A percentile compares a stretch with the other conserved stretches of the same genome.
Evolutionary conservation across 1,284 basidiomycete genomes (phyloP).

Genomic region (Papiliotrema fonsecae): DNA sequence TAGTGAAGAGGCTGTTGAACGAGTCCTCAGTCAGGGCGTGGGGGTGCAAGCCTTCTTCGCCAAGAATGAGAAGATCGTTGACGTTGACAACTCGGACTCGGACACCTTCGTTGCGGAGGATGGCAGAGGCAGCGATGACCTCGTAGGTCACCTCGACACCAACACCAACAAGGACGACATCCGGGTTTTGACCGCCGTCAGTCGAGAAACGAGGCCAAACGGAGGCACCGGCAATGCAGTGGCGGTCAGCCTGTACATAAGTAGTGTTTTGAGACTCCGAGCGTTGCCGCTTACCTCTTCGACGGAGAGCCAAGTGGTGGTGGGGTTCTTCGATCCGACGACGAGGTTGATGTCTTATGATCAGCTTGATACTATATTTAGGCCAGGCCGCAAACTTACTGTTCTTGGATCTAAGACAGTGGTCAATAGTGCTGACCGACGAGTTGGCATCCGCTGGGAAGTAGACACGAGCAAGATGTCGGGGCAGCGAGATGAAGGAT

Average conservation of each 20-base stretch:
- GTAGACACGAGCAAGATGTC: slow-evolving; percentile 71
- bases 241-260: slow-evolving; percentile 48
- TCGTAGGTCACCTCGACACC: slow-evolving; percentile 52
- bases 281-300: slow-evolving; percentile 34
- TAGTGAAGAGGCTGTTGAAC: slow-evolving; percentile 67
- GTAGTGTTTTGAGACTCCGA: neutral
- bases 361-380: slow-evolving; percentile 6
- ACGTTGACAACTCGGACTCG: slow-evolving; percentile 76
- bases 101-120: slow-evolving; percentile 61
- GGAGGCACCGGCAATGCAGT: slow-evolving; percentile 66
- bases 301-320: slow-evolving; percentile 11
- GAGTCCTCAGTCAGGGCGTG: slow-evolving; percentile 64
- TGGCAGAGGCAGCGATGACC: slow-evolving; percentile 60
- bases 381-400: slow-evolving; percentile 48
- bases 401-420: slow-evolving; percentile 75
- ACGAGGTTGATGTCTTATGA: slow-evolving; percentile 51
- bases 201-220: slow-evolving; percentile 51
- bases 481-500: slow-evolving; percentile 70
- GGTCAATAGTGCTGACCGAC: slow-evolving; percentile 67
- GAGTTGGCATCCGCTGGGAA: slow-evolving; percentile 87
- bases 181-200: slow-evolving; percentile 50
- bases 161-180: slow-evolving; percentile 52
- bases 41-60: slow-evolving; percentile 63
- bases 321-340: slow-evolving; percentile 74
- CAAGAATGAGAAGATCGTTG: slow-evolving; percentile 66